Evolutionary conservation across 1,284 basidiomycete genomes (phyloP), one percentile per base, ranked within the genome.

Genomic region (Coniferiporia weirii): DNA sequence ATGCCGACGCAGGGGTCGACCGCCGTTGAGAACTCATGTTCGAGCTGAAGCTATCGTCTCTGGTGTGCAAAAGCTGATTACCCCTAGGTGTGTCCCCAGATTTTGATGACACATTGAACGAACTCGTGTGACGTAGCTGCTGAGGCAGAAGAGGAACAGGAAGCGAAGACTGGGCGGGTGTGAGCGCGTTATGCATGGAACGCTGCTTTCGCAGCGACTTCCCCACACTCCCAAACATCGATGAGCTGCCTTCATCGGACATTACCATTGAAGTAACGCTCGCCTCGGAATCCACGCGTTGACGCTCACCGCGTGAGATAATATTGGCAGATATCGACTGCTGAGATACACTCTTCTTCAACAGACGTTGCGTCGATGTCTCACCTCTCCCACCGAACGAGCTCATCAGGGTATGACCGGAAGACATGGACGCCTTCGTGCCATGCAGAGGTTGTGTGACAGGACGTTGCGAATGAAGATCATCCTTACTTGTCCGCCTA

Each of bases 171-270:
- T 56, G 56, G 12, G 52, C 60, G 15, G 56, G 19, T 10, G 53
- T 53, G 34, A 57, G 61, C 12, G 63, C 61, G 49, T 63, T 61
- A 52, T 64, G 63, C 54, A 64, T 54, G 7, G 63, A 64, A 32
- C 63, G 61, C 46, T 64, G 63, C 44, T 63, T 64, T n/a, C 62
- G 46, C 40, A 64, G 22, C 13, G 61, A 43, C 47, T 47, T 51
- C 46, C 55, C 55, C 46, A 62, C 54, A 45, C 57, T 49, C 32
- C 38, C 43, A 20, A 59, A 52, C 27, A 52, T 45, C 10, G 59
- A 56, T 12, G 47, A 35, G 27, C 13, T 35, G 32, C 40, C 55
- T 17, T 62, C 61, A 12, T 62, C 61, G 3, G 57, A 58, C 43
- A 55, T 48, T 19, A 15, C 40, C n/a, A 36, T 38, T 7, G 57